Evolutionary conservation across 805 yeast species (phyloP), one percentile per base, ranked within the genome.

Genomic region (Wickerhamiella shivajii): DNA sequence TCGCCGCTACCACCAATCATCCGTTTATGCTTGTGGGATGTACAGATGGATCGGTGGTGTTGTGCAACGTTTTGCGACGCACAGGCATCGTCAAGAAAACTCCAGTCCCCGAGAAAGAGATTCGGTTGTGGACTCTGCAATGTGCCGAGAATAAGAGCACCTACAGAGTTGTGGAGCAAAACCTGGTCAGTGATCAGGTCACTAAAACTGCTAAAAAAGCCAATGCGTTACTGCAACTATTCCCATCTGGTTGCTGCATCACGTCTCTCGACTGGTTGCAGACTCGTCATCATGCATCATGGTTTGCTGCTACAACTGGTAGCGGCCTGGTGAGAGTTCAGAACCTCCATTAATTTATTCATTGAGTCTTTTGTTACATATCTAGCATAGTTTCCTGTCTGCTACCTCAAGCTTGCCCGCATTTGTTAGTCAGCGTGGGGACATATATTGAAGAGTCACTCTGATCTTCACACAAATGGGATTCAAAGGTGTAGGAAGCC

Each of bases 401-500:
- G 8, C 23, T 8, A 8, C 23, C 8, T 8, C 23, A 20, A 8
- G 11, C 23, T 20, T 20, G 23, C 11, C 14, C 25, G 6, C 13
- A n/a, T 10, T 14, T 14, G 5, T 4, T 4, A 24, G 4, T 24
- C 7, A 18, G 15, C 27, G 8, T 24, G 18, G 13, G 6, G 5
- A 6, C 15, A 14, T 4, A n/a, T 6, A 14, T 16, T 20, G 4
- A 26, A 16, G 9, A 26, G 20, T 26, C 29, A 26, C 20, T 20
- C 4, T 7, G n/a, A 14, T 16, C 4, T 7, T 24, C n/a, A 18
- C 13, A 9, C 15, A 13, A 20, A 44, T 43, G 46, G 39, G 33
- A 13, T 71, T 78, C 37, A 72, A 73, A 54, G 94, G 94, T 45
- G 61, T 83, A 46, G 94, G 93, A 20, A 58, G 70, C 47, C 48